Base-by-base conservation (phyloP, 2,329 filamentous ascomycete species). In the Trichoderma cornu-damae region DNA sequence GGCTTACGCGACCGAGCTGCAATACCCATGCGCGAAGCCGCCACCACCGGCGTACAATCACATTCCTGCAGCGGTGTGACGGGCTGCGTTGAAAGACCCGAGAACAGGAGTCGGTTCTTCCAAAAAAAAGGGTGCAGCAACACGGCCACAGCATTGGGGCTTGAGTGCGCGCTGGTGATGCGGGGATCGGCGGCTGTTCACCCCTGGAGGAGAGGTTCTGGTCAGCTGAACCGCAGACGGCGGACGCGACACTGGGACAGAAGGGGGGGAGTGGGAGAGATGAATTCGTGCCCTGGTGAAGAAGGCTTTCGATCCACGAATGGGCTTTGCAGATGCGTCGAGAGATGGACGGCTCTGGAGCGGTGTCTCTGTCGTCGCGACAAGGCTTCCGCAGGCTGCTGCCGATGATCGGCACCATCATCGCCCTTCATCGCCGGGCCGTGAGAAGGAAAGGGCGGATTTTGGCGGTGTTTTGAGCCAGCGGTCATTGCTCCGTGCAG, bases 61-160 rank as follows among this genome's bases (percentile, higher is more conserved):
- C 42, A 22, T 6, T 9, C 52, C 42, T 55, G 26, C 47, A 35
- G 59, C 47, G 58, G 58, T 61, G 59, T 60, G 59, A 57, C 59
- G 28, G 14, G 26, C n/a, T 12, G 26, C 6, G 28, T 30, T 14
- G 34, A 53, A 60, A 52, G 53, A 47, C 18, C 53, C 54, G 48
- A 53, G 43, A 16, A 28, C 9, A 42, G 16, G 37, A 22, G 14
- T 35, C 11, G 24, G 28, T 14, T 16, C 22, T 47, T 18, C 30
- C n/a, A n/a, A n/a, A n/a, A n/a, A n/a, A 32, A 34, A 16, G 22
- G 28, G 26, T 47, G 26, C 28, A 20, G 16, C 24, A 26, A 44
- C 16, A 34, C 16, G 44, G 18, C 20, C 44, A 34, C 44, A 34
- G 18, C 28, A 16, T 28, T 34, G 28, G n/a, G 44, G 28, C 28